Conservation (phyloP, 2,329 filamentous ascomycete species). For the Escovopsis sp. region DNA sequence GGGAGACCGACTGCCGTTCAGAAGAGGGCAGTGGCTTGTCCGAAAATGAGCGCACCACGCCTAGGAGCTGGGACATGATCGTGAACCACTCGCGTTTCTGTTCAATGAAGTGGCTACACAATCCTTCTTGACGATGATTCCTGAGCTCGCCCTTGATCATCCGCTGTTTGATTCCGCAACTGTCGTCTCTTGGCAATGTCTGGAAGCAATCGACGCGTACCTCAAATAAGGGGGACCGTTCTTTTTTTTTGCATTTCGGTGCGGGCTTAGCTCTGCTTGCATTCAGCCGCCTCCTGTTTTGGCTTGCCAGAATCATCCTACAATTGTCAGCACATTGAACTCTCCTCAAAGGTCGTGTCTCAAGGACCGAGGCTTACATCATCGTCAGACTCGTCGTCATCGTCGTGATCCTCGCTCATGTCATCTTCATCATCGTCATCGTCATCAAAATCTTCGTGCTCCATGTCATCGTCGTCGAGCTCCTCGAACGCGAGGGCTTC, state of each 20-base stretch:
- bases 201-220: no score
- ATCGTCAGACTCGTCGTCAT: constrained; percentile 67
- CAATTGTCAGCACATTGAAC: constrained; percentile 5
- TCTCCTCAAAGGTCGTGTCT: constrained; percentile 6
- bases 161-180: not conserved
- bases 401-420: constrained; percentile 69
- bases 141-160: not conserved
- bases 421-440: constrained; percentile 89
- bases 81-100: not conserved
- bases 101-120: not conserved
- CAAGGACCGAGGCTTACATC: constrained; percentile 39
- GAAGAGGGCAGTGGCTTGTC: no score
- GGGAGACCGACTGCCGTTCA: no score
- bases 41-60: not conserved
- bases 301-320: constrained; percentile 80
- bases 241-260: constrained; percentile 18
- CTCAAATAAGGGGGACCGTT: not conserved
- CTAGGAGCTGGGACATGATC: not conserved
- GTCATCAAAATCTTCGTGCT: constrained; percentile 71
- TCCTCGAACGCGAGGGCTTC: constrained; percentile 96
- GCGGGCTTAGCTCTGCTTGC: constrained; percentile 71
- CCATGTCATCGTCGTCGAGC: constrained; percentile 66
- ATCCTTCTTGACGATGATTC: not conserved
- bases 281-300: constrained; percentile 88
- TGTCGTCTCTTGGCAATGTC: not conserved